Conservation (phyloP, 352 stramenopile species). For the Phytophthora hibernalis region DNA sequence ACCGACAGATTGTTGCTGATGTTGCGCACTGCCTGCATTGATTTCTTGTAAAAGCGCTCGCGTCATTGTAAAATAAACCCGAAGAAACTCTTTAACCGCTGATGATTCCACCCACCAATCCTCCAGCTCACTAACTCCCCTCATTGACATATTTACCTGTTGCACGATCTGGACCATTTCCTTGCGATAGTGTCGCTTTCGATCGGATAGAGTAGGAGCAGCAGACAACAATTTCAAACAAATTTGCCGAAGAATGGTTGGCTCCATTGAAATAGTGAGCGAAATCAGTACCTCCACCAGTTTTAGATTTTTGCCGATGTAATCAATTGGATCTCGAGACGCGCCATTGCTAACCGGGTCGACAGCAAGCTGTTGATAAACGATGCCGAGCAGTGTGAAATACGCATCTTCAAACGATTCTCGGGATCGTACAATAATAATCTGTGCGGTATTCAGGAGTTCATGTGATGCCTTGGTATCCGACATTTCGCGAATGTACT, state of each 20-base stretch:
- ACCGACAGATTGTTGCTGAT: neutral
- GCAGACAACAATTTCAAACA: constrained; percentile 37
- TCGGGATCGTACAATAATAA: constrained; percentile 17
- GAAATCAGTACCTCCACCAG: constrained; percentile 41
- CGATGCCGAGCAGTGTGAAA: constrained; percentile 46
- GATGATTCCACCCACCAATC: constrained; percentile 24
- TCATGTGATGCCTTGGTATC: constrained; percentile 2
- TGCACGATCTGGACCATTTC: constrained; percentile 20
- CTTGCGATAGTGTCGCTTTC: constrained; percentile 22
- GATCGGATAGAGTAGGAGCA: constrained; percentile 9
- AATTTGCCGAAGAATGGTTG: constrained; percentile 8
- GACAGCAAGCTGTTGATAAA: constrained; percentile 39
- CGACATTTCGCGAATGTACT: constrained; percentile 12
- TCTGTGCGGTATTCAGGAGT: constrained; percentile 12
- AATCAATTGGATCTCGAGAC: constrained; percentile 27
- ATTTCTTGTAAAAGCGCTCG: constrained; percentile 12
- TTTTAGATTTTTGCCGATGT: constrained; percentile 26
- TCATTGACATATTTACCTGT: constrained; percentile 1
- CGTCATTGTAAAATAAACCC: constrained; percentile 20
- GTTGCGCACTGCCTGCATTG: neutral
- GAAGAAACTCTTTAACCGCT: constrained; percentile 19
- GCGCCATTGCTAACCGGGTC: constrained; percentile 3
- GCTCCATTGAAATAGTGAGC: constrained; percentile 34
- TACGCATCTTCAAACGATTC: constrained; percentile 23
- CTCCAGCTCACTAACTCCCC: constrained; percentile 7